A percentile compares a stretch with the other conserved stretches of the same genome.
These are phyloP conservation scores for Monosporozyma siamensis DNA, from an alignment of 805 yeast species.

Conservation along the genomic window DNA sequence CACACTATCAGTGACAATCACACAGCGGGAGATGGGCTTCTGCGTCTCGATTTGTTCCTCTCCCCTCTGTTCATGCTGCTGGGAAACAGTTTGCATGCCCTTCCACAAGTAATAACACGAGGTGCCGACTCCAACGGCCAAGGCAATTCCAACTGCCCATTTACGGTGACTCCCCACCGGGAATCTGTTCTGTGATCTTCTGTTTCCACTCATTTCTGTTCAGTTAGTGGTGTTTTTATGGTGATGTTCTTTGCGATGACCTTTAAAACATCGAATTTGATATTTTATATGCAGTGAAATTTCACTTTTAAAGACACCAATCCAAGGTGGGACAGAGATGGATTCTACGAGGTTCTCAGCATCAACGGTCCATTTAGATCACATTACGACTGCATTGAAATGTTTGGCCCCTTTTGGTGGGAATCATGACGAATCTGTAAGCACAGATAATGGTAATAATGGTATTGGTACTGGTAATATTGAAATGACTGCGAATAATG, in stretches of 20 bases:
- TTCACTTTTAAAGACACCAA: too few species aligned
- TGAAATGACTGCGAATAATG: slow-evolving; percentile 4
- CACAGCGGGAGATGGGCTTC: slow-evolving; percentile 12
- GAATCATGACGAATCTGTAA: slow-evolving; percentile 23
- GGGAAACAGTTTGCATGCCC: too few species aligned
- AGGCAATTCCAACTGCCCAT: slow-evolving; percentile 4
- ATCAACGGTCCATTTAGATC: slow-evolving; percentile 38
- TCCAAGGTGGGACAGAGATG: slow-evolving; percentile 1
- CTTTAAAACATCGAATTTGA: too few species aligned
- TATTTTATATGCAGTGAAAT: too few species aligned
- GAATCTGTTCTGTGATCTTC: too few species aligned
- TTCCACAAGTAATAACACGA: slow-evolving; percentile 9
- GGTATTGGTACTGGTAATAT: slow-evolving; percentile 23
- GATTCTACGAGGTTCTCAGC: slow-evolving; percentile 31
- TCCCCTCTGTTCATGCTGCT: background rate
- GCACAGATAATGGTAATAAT: background rate
- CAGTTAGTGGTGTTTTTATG: too few species aligned
- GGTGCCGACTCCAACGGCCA: slow-evolving; percentile 12
- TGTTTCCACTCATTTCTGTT: too few species aligned
- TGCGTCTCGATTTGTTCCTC: too few species aligned
- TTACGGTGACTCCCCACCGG: background rate
- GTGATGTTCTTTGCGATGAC: background rate
- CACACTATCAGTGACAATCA: slow-evolving; percentile 15
- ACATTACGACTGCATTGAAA: slow-evolving; percentile 37
- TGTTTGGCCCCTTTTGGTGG: slow-evolving; percentile 35